Conservation (phyloP, 1,284 basidiomycete species). For the Austropuccinia psidii region DNA sequence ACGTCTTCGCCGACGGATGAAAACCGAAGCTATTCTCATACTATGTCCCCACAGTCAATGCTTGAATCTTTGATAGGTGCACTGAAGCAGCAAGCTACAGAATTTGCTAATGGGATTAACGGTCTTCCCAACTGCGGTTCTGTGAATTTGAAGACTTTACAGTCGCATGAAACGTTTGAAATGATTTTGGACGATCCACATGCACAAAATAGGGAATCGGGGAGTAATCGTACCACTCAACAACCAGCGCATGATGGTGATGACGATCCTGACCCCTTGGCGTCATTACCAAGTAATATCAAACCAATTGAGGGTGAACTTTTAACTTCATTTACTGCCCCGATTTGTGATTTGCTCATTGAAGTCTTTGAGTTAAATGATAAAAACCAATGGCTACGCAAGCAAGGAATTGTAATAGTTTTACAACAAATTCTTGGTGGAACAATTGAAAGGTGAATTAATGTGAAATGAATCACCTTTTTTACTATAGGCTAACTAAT, state of each 20-base stretch:
- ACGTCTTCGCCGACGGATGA: slow-evolving; percentile 54
- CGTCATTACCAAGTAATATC: not conserved
- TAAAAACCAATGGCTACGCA: slow-evolving; percentile 87
- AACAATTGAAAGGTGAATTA: slow-evolving; percentile 93
- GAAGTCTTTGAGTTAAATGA: slow-evolving; percentile 90
- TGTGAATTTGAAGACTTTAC: not conserved
- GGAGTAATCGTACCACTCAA: not conserved
- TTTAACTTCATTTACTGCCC: slow-evolving; percentile 63
- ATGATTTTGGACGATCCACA: not conserved
- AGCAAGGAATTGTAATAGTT: slow-evolving; percentile 94
- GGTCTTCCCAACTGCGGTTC: slow-evolving; percentile 60
- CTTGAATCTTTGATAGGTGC: slow-evolving; percentile 83
- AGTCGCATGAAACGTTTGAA: not conserved
- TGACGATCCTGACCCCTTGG: not conserved
- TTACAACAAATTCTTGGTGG: slow-evolving; percentile 89
- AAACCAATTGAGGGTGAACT: slow-evolving; percentile 19
- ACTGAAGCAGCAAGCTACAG: slow-evolving; percentile 75
- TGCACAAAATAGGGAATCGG: not conserved
- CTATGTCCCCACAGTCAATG: slow-evolving; percentile 68
- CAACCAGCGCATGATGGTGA: not conserved
- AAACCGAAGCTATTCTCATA: slow-evolving; percentile 73
- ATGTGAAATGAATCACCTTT: slow-evolving; percentile 40
- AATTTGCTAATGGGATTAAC: slow-evolving; percentile 67
- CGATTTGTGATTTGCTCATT: slow-evolving; percentile 85
- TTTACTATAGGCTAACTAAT: not conserved